A percentile compares a stretch with the other conserved stretches of the same genome.
phyloP scores from a whole-genome alignment of 2,329 filamentous ascomycete species.

The Exophiala spinifera region DNA sequence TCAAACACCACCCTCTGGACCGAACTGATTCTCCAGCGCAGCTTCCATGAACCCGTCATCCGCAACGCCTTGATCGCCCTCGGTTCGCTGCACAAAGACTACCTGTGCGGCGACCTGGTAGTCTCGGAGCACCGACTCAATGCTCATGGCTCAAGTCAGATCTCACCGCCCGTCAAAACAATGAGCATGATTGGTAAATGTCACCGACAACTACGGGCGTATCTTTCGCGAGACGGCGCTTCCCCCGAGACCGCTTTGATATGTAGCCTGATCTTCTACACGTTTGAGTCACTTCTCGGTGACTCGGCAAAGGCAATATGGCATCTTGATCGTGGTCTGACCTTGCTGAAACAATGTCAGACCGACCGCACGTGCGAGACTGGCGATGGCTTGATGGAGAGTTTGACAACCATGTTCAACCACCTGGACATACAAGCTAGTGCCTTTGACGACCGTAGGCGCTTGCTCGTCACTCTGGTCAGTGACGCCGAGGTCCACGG shows the following conservation, averaged over 20 bases:
- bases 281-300: slow-evolving; percentile 30
- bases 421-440: slow-evolving; percentile 30
- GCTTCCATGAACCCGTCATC: slow-evolving; percentile 59
- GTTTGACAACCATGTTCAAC: slow-evolving; percentile 16
- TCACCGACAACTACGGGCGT: slow-evolving; percentile 29
- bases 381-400: slow-evolving; percentile 16
- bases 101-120: slow-evolving; percentile 11
- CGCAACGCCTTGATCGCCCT: slow-evolving; percentile 64
- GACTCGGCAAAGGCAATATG: slow-evolving; percentile 27
- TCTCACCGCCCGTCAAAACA: neutral
- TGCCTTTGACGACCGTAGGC: slow-evolving; percentile 20
- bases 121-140: neutral
- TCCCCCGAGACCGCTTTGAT: slow-evolving; percentile 28
- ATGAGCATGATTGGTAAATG: slow-evolving; percentile 26
- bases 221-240: slow-evolving; percentile 25
- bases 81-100: slow-evolving; percentile 60
- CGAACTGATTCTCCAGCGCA: slow-evolving; percentile 59
- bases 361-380: neutral
- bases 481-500: neutral
- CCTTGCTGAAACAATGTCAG: slow-evolving; percentile 23
- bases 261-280: slow-evolving; percentile 31
- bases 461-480: slow-evolving; percentile 20
- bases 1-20: slow-evolving; percentile 67
- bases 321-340: slow-evolving; percentile 30
- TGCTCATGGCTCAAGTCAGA: neutral